phyloP scores from a whole-genome alignment of 2,329 filamentous ascomycete species.

The Sarocladium brachiariae region DNA sequence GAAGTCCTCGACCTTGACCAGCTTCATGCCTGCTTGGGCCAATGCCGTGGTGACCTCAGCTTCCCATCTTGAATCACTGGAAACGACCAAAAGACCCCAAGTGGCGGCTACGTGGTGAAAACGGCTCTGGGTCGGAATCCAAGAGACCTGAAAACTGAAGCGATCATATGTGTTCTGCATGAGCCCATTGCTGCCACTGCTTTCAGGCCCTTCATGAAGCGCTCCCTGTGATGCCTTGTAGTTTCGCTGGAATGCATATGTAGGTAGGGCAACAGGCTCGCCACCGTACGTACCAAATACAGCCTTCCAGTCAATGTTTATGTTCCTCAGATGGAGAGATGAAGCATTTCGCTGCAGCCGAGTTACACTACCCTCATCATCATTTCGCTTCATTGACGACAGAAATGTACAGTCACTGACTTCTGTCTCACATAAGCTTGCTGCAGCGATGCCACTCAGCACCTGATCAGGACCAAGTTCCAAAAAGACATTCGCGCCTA shows the following conservation, averaged over 20 bases:
- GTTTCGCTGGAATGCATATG: conserved; percentile 24
- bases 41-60: background rate
- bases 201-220: background rate
- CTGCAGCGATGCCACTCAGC: conserved; percentile 22
- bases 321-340: conserved; percentile 19
- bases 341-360: conserved; percentile 18
- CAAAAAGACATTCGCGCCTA: conserved; percentile 21
- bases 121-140: background rate
- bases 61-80: conserved; percentile 3
- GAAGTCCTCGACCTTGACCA: conserved; percentile 10
- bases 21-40: background rate
- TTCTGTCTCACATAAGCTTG: conserved; percentile 16
- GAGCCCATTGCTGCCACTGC: background rate
- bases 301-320: conserved; percentile 22
- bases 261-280: conserved; percentile 21
- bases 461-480: conserved; percentile 23
- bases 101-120: background rate
- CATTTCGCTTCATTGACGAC: background rate
- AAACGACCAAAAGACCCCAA: conserved; percentile 10
- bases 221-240: background rate
- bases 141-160: conserved; percentile 7
- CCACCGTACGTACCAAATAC: conserved; percentile 22
- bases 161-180: background rate
- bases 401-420: background rate
- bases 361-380: conserved; percentile 11